phyloP scores from a whole-genome alignment of 1,139 yeast species.

The Magnusiomyces tetraspermus region DNA sequence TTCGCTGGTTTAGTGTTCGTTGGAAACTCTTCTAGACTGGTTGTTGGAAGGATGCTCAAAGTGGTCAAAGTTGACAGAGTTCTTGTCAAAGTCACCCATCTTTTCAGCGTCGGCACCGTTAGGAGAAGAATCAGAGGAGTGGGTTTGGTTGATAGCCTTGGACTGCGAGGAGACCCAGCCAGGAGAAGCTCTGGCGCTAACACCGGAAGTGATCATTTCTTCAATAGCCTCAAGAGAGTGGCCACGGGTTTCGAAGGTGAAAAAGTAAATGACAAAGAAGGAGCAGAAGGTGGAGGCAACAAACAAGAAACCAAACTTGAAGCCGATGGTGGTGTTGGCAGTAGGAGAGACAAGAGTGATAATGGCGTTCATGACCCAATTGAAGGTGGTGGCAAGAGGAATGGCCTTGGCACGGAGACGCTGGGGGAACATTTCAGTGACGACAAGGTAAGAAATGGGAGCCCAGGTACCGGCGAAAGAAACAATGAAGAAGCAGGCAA shows the following conservation, averaged over 20 bases:
- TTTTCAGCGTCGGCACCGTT: not conserved
- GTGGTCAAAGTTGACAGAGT: not conserved
- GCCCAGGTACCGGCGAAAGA: constrained; percentile 86
- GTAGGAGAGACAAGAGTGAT: constrained; percentile 70
- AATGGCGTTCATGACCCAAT: constrained; percentile 36
- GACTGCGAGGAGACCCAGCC: not conserved
- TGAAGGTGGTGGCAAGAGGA: constrained; percentile 33
- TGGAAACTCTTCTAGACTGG: not conserved
- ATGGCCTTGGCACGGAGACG: constrained; percentile 74
- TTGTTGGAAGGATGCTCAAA: not conserved
- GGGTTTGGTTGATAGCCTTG: not conserved
- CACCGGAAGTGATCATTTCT: constrained; percentile 37
- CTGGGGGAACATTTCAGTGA: constrained; percentile 70
- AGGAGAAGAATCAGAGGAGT: not conserved
- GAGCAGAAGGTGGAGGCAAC: constrained; percentile 51
- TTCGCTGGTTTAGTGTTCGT: not conserved
- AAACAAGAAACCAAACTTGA: constrained; percentile 34
- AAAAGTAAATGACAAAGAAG: constrained; percentile 52
- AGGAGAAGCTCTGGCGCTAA: constrained; percentile 29
- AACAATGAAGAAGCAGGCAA: constrained; percentile 71
- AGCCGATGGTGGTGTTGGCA: constrained; percentile 45
- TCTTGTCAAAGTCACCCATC: not conserved
- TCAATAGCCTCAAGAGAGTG: constrained; percentile 69
- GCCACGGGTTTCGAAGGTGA: constrained; percentile 67
- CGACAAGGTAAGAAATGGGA: constrained; percentile 68